A percentile compares a stretch with the other conserved stretches of the same genome.
Evolutionary conservation across 208 protist genomes (phyloP).

Genomic region (Leishmania aethiopica): DNA sequence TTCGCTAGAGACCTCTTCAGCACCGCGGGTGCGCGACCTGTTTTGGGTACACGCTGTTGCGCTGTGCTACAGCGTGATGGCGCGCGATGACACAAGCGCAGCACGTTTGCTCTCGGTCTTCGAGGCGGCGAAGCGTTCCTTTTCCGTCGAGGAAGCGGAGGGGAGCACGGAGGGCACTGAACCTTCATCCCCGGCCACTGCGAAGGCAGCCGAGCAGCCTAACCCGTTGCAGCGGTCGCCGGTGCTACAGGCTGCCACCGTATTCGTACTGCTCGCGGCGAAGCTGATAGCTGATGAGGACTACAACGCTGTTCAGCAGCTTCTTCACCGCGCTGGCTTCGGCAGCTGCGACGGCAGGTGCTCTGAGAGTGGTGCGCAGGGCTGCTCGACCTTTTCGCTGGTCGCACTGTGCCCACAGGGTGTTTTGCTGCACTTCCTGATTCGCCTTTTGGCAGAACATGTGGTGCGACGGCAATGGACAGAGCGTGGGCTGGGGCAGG

Average conservation of each 20-base stretch:
- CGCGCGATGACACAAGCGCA: conserved; percentile 7
- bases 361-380: not conserved
- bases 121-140: not conserved
- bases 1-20: not conserved
- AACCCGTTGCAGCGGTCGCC: no score
- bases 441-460: conserved; percentile 31
- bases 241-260: not conserved
- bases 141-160: not conserved
- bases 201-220: not conserved
- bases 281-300: conserved; percentile 14
- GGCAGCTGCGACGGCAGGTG: not conserved
- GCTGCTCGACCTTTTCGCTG: not conserved
- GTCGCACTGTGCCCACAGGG: not conserved
- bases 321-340: conserved; percentile 7
- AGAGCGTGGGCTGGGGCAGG: conserved; percentile 16
- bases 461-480: conserved; percentile 36
- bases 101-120: conserved; percentile 14
- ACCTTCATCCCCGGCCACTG: no score
- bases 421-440: conserved; percentile 19
- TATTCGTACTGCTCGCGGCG: conserved; percentile 10
- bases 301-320: conserved; percentile 11
- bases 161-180: no score
- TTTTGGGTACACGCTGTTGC: conserved; percentile 30
- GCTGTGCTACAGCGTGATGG: conserved; percentile 26
- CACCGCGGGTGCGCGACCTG: not conserved